Conservation (phyloP, 805 yeast genomes). For the Barnettozyma pratensis region DNA sequence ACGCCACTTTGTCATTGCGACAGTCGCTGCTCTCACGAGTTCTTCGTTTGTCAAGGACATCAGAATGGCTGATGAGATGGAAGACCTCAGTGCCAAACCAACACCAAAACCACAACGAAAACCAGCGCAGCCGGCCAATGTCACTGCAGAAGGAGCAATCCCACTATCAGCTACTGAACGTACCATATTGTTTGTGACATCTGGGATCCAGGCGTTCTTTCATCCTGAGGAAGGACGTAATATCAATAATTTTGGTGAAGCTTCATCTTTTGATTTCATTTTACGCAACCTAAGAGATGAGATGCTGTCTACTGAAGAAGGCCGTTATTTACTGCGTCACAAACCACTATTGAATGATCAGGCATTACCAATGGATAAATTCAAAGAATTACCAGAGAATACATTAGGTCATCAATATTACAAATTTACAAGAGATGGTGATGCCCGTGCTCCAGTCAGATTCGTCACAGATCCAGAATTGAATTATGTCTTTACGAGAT, state of each 20-base stretch:
- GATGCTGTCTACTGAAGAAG: conserved; percentile 73
- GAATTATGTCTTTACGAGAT: conserved; percentile 90
- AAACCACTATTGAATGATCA: conserved; percentile 79
- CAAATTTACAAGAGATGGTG: conserved; percentile 87
- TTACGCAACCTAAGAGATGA: conserved; percentile 55
- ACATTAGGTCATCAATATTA: conserved; percentile 80
- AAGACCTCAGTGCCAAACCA: conserved; percentile 15
- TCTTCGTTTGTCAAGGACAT: conserved; percentile 37
- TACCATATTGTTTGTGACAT: conserved; percentile 56
- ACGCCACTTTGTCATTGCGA: conserved; percentile 12
- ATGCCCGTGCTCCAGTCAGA: conserved; percentile 82
- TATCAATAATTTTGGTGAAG: conserved; percentile 83
- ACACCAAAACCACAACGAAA: conserved; percentile 21
- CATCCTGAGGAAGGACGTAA: conserved; percentile 75
- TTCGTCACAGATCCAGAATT: conserved; percentile 86
- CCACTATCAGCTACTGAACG: conserved; percentile 66
- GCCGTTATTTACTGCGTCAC: conserved; percentile 73
- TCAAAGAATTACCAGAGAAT: conserved; percentile 56
- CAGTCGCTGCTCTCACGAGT: conserved; percentile 20
- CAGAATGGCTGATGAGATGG: conserved; percentile 56
- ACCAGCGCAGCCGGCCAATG: conserved; percentile 36
- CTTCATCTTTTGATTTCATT: conserved; percentile 72
- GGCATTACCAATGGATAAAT: conserved; percentile 56
- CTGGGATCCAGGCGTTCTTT: conserved; percentile 71
- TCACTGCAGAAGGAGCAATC: conserved; percentile 62